Conservation (phyloP, 768 basidiomycete species). For the Mycena sanguinolenta region DNA sequence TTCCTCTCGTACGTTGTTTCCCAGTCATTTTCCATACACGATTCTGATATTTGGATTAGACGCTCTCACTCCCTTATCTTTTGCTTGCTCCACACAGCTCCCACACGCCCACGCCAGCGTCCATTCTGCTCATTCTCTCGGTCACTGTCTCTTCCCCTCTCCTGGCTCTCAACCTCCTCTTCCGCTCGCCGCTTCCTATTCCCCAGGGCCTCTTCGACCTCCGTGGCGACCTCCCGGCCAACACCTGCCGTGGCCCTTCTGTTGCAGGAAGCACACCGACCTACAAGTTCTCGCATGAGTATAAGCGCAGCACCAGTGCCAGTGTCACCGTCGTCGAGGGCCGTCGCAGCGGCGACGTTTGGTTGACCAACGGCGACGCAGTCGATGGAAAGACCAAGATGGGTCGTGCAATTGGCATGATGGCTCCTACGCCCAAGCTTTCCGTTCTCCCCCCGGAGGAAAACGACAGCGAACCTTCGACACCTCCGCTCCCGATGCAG, state of each 20-base stretch:
- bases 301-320: slow-evolving; percentile 73
- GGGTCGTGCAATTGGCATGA: slow-evolving; percentile 72
- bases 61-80: slow-evolving; percentile 74
- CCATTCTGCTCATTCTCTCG: slow-evolving; percentile 71
- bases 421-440: slow-evolving; percentile 74
- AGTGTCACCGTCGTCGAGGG: slow-evolving; percentile 79
- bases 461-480: slow-evolving; percentile 57
- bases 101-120: slow-evolving; percentile 52
- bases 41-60: slow-evolving; percentile 50
- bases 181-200: slow-evolving; percentile 74
- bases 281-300: slow-evolving; percentile 64
- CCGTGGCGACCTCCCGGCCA: slow-evolving; percentile 56
- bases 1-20: slow-evolving; percentile 70
- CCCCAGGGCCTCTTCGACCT: slow-evolving; percentile 75
- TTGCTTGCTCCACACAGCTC: slow-evolving; percentile 56
- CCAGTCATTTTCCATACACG: not conserved
- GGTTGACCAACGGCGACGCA: slow-evolving; percentile 81
- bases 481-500: slow-evolving; percentile 75
- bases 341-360: slow-evolving; percentile 80
- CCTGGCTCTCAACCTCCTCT: slow-evolving; percentile 70
- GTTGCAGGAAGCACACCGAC: slow-evolving; percentile 56
- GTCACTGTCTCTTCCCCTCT: slow-evolving; percentile 79
- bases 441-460: slow-evolving; percentile 74
- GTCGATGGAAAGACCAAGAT: slow-evolving; percentile 74
- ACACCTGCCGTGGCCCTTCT: slow-evolving; percentile 59